Base-by-base conservation (phyloP, 1,284 basidiomycete genomes). In the Ganoderma lucidum region DNA sequence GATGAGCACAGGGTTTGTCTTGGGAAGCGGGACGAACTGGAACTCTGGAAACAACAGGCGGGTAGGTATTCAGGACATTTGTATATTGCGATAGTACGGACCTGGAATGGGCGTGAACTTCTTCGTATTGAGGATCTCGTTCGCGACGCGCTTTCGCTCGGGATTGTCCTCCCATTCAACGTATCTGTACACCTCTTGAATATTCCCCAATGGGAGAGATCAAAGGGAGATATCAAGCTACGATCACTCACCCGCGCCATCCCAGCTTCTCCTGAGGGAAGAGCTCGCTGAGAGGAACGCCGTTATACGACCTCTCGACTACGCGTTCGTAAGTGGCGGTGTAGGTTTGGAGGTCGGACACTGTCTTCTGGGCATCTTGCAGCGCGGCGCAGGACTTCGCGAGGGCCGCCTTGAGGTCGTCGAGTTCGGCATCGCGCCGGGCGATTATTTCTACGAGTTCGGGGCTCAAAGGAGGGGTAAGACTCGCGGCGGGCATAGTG, bases 1-100 rank as follows among this genome's bases (percentile, higher is more conserved):
- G 62, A 85, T 80, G 17, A 88, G 79, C 61, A 88, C 78, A 0
- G 86, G 86, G 68, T 88, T 88, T n/a, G 84, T 86, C 39, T 82
- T 78, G 1, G 86, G 86, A 8, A 87, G 80, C 2, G 86, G 85
- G 8, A 80, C 83, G 39, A 84, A 80, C 73, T 88, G 86, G 71
- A 87, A 87, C 69, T 87, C 85, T 84, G 28, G 15, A 51, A 14
- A 10, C 5, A 3, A 30, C 23, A 10, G 23, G 23, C 30, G 12
- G 35, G 10, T 59, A 39, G 17, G 19, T 59, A 59, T 59, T 39
- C 37, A 39, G 1, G 23, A n/a, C 9, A 19, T 39, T 19, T 23
- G 17, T 39, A 59, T n/a, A 39, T 19, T 39, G 56, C 56, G 35
- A 30, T n/a, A 28, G 28, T 12, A 70, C 77, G 30, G 61, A 83